These are phyloP conservation scores for Phytophthora macrochlamydospora DNA, from an alignment of 352 stramenopile species.

Conservation along the genomic window DNA sequence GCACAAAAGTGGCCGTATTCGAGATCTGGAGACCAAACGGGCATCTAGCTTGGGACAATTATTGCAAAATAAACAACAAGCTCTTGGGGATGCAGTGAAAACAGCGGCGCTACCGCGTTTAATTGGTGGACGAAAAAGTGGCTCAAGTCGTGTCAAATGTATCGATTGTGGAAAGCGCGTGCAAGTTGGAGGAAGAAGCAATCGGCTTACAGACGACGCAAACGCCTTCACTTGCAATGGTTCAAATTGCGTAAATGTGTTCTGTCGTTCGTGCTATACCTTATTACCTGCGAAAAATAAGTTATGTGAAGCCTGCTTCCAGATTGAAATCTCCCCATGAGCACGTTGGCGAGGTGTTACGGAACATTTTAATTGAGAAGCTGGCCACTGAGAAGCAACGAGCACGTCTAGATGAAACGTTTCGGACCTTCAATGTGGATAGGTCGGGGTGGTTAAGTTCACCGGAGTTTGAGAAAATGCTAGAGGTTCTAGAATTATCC, in stretches of 20 bases:
- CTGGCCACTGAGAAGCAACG: slow-evolving; percentile 44
- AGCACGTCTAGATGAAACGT: slow-evolving; percentile 49
- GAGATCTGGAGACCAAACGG: slow-evolving; percentile 69
- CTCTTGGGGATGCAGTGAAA: slow-evolving; percentile 61
- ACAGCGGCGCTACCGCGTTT: slow-evolving; percentile 56
- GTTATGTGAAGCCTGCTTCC: slow-evolving; percentile 79
- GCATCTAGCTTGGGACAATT: slow-evolving; percentile 40
- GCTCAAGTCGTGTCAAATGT: slow-evolving; percentile 58
- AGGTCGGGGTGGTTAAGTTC: slow-evolving; percentile 58
- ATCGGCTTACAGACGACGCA: neutral
- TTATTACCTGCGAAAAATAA: slow-evolving; percentile 53
- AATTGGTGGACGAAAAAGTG: slow-evolving; percentile 78
- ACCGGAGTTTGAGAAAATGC: slow-evolving; percentile 61
- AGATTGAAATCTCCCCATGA: slow-evolving; percentile 62
- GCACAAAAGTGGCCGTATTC: slow-evolving; percentile 62
- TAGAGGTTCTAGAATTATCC: slow-evolving; percentile 56
- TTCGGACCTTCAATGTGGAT: slow-evolving; percentile 64
- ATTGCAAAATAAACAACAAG: slow-evolving; percentile 63
- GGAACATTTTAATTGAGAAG: slow-evolving; percentile 69
- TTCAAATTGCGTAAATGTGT: slow-evolving; percentile 61
- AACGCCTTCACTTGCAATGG: slow-evolving; percentile 43
- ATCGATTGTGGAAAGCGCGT: slow-evolving; percentile 58
- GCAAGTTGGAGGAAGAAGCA: slow-evolving; percentile 35
- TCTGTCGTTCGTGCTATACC: slow-evolving; percentile 62
- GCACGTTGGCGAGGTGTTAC: slow-evolving; percentile 64